These are phyloP conservation scores for Paramecium octaurelia DNA, from an alignment of 73 alveolate species.

Conservation along the genomic window DNA sequence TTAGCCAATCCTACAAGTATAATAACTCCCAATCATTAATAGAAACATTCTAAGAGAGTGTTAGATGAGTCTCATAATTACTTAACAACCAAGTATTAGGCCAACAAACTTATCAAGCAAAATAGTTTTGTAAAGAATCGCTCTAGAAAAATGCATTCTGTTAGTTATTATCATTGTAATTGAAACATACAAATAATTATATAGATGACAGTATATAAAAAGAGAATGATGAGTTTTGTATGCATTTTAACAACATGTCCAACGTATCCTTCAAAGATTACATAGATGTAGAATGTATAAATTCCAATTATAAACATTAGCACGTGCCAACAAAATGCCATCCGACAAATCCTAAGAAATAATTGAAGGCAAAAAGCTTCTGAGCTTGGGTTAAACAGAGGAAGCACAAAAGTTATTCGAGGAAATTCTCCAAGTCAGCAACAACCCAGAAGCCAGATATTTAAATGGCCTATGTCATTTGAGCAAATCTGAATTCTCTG, in stretches of 20 bases:
- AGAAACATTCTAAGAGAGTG: conserved; percentile 13
- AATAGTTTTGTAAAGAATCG: not conserved
- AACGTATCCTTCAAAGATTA: not conserved
- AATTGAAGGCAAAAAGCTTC: not conserved
- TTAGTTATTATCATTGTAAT: conserved; percentile 36
- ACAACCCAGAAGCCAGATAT: conserved; percentile 50
- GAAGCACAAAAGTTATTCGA: conserved; percentile 25
- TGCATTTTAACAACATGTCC: not conserved
- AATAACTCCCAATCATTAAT: not conserved
- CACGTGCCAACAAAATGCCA: not conserved
- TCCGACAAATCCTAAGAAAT: conserved; percentile 13
- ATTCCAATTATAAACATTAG: not conserved
- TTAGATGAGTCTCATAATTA: conserved; percentile 2
- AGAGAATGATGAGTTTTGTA: conserved; percentile 1
- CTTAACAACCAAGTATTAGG: not conserved
- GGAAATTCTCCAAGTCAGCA: not conserved
- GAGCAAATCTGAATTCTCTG: not conserved
- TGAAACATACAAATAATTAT: not conserved
- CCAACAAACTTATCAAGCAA: not conserved
- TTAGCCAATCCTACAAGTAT: not conserved
- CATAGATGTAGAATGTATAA: not conserved
- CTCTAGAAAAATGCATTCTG: conserved; percentile 7
- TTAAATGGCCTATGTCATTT: conserved; percentile 24
- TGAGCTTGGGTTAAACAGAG: conserved; percentile 3
- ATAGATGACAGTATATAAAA: conserved; percentile 5